These are phyloP conservation scores for Penicillium griseofulvum DNA, from an alignment of 2,329 filamentous ascomycete species.

Conservation along the genomic window DNA sequence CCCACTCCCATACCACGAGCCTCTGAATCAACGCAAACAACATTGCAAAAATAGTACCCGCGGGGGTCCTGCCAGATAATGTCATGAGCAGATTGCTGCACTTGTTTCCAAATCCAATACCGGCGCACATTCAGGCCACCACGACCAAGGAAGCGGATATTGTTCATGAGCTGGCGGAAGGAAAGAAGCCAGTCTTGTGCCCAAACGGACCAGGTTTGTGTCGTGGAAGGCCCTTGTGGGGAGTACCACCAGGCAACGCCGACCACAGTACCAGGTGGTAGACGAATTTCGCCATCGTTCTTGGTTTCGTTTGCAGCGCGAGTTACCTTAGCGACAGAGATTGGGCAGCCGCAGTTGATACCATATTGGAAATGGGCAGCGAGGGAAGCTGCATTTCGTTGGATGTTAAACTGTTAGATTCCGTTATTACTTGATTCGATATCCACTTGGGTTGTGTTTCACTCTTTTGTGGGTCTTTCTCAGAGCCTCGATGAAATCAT, in stretches of 20 bases:
- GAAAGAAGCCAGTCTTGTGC: slow-evolving; percentile 65
- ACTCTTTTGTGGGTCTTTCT: neutral
- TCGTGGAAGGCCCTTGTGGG: slow-evolving; percentile 50
- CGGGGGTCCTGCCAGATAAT: slow-evolving; percentile 63
- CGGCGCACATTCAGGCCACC: slow-evolving; percentile 65
- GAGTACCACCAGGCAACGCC: slow-evolving; percentile 72
- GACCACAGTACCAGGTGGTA: slow-evolving; percentile 51
- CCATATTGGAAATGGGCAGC: slow-evolving; percentile 67
- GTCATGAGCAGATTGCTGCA: slow-evolving; percentile 61
- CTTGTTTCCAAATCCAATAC: slow-evolving; percentile 71
- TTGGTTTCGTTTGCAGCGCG: slow-evolving; percentile 31
- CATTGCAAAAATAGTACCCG: slow-evolving; percentile 76
- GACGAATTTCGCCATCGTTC: slow-evolving; percentile 8
- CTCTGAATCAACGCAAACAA: slow-evolving; percentile 66
- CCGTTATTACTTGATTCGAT: slow-evolving; percentile 9
- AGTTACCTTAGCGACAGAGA: slow-evolving; percentile 65
- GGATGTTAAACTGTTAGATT: slow-evolving; percentile 53
- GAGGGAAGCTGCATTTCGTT: slow-evolving; percentile 62
- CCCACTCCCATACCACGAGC: slow-evolving; percentile 67
- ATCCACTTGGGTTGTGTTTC: slow-evolving; percentile 4
- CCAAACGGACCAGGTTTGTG: slow-evolving; percentile 62
- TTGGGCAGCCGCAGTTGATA: slow-evolving; percentile 62
- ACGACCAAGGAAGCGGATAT: slow-evolving; percentile 61
- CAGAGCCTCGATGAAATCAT: neutral
- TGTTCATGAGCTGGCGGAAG: slow-evolving; percentile 64